Evolutionary conservation across 169 alveolate genomes (phyloP), one percentile per base, ranked within the genome.

Genomic region (Eimeria zaria): DNA sequence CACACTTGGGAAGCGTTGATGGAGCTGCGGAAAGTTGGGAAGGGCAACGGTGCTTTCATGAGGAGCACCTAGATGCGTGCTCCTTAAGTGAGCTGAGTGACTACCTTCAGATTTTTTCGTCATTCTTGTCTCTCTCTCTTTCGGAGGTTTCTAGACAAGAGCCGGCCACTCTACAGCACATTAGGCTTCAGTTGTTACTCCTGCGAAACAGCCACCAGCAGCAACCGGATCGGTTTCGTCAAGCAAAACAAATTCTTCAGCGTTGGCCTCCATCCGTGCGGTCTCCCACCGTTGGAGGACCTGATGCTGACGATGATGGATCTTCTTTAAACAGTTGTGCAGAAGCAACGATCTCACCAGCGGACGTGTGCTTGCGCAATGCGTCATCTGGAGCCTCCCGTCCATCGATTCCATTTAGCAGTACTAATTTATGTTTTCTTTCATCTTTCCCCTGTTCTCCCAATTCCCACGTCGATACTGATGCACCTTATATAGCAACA

Each of bases 21-120:
- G 91, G 76, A 16, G 91, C 91, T 58, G 48, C 91, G 58, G 91
- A 53, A 51, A 41, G 91, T n/a, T 84, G 74, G 91, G 91, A 84
- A 36, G 91, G 74, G 20, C 91, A 84, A 5, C 74, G 55, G 20
- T 84, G 20, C 22, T 84, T 84, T 16, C 91, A 53, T 41, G 74
- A 84, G 78, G 91, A 53, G 74, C 74, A 53, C 55, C 78, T 84
- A 9, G 91, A 84, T 18, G 91, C 39, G 20, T 84, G 91, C 36
- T 84, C 91, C 46, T 58, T 84, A 11, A 84, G 55, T 33, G 76
- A 53, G 60, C 74, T 53, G 5, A 51, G 74, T 60, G 74, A 84
- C 22, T 84, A 84, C 76, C 91, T 84, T 24, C 76, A 53, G 48
- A 84, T 53, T 30, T 53, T 84, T 84, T 30, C 91, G 20, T 53